Percentiles rank a stretch among this genome's conserved stretches.
These are phyloP conservation scores for Drosera spatulata DNA, from an alignment of 179 eudicot species.

Conservation along the genomic window DNA sequence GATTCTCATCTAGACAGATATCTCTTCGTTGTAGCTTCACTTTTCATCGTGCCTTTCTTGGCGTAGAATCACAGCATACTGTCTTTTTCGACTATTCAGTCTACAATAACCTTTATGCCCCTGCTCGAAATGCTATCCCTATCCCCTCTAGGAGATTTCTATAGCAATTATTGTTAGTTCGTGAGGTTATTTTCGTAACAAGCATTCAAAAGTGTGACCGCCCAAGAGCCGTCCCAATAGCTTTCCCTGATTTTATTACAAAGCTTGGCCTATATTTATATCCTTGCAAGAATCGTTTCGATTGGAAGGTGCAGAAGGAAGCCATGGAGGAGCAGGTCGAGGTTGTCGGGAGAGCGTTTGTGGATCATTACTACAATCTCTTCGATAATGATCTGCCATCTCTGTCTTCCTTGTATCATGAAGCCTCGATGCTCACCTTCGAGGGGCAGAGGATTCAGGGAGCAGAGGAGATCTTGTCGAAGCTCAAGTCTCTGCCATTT, in stretches of 20 bases:
- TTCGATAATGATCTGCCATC: slow-evolving; percentile 55
- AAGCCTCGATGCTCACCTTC: slow-evolving; percentile 55
- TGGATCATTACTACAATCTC: slow-evolving; percentile 59
- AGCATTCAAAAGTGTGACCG: too few species aligned
- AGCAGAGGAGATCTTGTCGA: slow-evolving; percentile 34
- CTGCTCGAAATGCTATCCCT: slow-evolving; percentile 11
- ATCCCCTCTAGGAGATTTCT: background rate
- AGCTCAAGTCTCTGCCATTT: slow-evolving; percentile 62
- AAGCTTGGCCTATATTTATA: background rate
- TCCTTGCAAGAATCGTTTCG: background rate
- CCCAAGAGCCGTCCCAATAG: background rate
- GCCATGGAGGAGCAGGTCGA: slow-evolving; percentile 59
- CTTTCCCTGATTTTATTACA: background rate
- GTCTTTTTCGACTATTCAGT: slow-evolving; percentile 1
- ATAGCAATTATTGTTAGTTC: background rate
- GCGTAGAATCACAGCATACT: slow-evolving; percentile 17
- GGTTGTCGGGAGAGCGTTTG: slow-evolving; percentile 64
- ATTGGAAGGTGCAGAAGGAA: slow-evolving; percentile 4
- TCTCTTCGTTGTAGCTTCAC: background rate
- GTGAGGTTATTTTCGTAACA: too few species aligned
- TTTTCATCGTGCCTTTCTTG: slow-evolving; percentile 1
- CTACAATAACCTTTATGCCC: slow-evolving; percentile 4
- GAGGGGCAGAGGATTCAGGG: slow-evolving; percentile 70
- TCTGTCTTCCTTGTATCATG: slow-evolving; percentile 52
- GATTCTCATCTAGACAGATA: too few species aligned